Percentiles rank a stretch among this genome's conserved stretches.
These are phyloP conservation scores for Pneumocystis sp. DNA, from an alignment of 1,139 yeast species.

Conservation along the genomic window DNA sequence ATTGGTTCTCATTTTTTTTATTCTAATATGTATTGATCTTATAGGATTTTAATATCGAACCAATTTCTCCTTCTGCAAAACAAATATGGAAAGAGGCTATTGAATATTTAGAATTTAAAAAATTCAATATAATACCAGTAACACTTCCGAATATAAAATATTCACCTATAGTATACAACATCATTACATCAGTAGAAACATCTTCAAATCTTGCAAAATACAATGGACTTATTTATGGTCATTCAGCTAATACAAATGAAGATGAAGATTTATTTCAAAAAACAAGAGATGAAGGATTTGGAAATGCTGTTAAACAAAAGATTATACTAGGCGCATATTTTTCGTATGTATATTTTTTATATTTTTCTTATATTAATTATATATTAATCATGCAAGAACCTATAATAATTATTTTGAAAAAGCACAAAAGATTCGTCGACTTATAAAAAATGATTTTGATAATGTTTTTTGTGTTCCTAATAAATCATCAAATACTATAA, in stretches of 20 bases:
- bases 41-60: constrained; percentile 54
- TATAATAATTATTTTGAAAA: constrained; percentile 63
- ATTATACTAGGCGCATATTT: constrained; percentile 77
- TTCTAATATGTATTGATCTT: neutral
- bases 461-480: constrained; percentile 42
- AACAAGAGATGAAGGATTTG: constrained; percentile 56
- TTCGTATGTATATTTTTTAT: constrained; percentile 31
- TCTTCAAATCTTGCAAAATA: constrained; percentile 78
- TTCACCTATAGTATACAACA: constrained; percentile 71
- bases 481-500: constrained; percentile 22
- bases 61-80: constrained; percentile 36
- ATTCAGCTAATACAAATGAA: constrained; percentile 30
- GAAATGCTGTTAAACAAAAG: constrained; percentile 69
- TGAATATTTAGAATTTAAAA: constrained; percentile 29
- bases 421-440: constrained; percentile 55
- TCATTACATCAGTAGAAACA: constrained; percentile 85
- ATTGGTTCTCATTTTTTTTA: constrained; percentile 14
- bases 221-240: constrained; percentile 74
- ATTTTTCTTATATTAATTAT: neutral
- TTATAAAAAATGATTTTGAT: constrained; percentile 52
- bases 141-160: constrained; percentile 54
- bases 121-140: constrained; percentile 46
- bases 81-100: constrained; percentile 36
- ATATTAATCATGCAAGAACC: constrained; percentile 23
- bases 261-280: constrained; percentile 32